Evolutionary conservation across 805 yeast genomes (phyloP), one percentile per base, ranked within the genome.

Genomic region (Candida krabiensis): DNA sequence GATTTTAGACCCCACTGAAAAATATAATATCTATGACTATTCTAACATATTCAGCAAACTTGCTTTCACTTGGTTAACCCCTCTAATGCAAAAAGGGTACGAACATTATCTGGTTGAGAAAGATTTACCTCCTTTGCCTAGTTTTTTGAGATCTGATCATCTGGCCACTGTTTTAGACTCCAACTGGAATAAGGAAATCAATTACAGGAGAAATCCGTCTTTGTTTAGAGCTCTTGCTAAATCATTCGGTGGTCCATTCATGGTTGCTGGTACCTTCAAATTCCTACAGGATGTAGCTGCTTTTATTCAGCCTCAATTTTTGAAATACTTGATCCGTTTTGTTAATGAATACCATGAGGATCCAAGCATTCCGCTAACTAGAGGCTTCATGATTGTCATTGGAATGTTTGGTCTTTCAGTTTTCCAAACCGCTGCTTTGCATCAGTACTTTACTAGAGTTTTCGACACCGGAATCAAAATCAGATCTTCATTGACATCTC

Each of bases 271-370:
- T 36, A 38, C 73, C 4, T 88, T 83, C 68, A 88, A 88, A 54
- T 70, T 72, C 2, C 45, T 74, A 25, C 91, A 87, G 60, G 98
- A 93, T 66, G 47, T 73, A n/a, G 66, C 90, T 38, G 86, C 93
- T 0, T 88, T 86, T 56, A 71, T 75, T n/a, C 96, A 88, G 63
- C 98, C 98, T 0, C 96, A 87, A 53, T 63, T 90, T 19, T 66
- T 91, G 38, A 73, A 84, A 38, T 53, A 73, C 6, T 70, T 90
- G 45, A 88, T 90, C 48, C 58, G 66, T 37, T 81, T 75, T 52
- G 77, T 82, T 43, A 71, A 73, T 34, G 77, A 72, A n/a, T 67
- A 68, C 57, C 46, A 70, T 37, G 68, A 69, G 8, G 64, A 55
- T 38, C 65, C 62, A 13, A 66, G 76, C 7, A 60, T 77, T 26